phyloP scores from a whole-genome alignment of 108 stramenopile genomes.

The Pseudonitzschia multistriata region DNA sequence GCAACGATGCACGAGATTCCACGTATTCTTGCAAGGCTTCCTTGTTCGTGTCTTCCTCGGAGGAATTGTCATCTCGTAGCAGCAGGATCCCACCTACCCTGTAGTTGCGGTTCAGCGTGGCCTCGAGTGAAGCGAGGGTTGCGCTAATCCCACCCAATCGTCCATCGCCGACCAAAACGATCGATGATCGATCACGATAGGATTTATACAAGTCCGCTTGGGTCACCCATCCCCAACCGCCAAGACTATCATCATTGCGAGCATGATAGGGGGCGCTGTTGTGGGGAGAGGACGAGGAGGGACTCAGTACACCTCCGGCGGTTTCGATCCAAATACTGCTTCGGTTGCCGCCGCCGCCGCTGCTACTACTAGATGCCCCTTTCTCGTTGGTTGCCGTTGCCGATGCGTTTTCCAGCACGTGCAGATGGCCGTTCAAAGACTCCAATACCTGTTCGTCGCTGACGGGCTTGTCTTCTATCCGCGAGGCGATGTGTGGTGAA shows the following conservation, averaged over 20 bases:
- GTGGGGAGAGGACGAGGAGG: conserved; percentile 75
- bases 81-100: conserved; percentile 74
- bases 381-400: background rate
- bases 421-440: conserved; percentile 42
- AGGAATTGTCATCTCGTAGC: conserved; percentile 44
- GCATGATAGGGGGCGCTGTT: conserved; percentile 45
- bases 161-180: conserved; percentile 90
- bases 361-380: background rate
- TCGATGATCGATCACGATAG: conserved; percentile 45
- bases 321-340: conserved; percentile 68
- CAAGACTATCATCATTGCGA: conserved; percentile 4
- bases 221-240: conserved; percentile 83
- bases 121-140: conserved; percentile 88
- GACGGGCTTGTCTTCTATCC: conserved; percentile 64
- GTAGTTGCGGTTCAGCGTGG: conserved; percentile 82
- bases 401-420: background rate
- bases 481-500: conserved; percentile 87
- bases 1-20: background rate
- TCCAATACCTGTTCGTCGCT: conserved; percentile 69
- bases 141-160: conserved; percentile 85
- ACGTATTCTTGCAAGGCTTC: conserved; percentile 62
- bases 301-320: conserved; percentile 87
- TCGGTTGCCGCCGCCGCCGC: conserved; percentile 4
- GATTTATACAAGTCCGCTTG: conserved; percentile 90
- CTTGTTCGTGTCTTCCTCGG: conserved; percentile 31